Evolutionary conservation across 768 basidiomycete species (phyloP), one percentile per base, ranked within the genome.

Genomic region (Naganishia kalamii): DNA sequence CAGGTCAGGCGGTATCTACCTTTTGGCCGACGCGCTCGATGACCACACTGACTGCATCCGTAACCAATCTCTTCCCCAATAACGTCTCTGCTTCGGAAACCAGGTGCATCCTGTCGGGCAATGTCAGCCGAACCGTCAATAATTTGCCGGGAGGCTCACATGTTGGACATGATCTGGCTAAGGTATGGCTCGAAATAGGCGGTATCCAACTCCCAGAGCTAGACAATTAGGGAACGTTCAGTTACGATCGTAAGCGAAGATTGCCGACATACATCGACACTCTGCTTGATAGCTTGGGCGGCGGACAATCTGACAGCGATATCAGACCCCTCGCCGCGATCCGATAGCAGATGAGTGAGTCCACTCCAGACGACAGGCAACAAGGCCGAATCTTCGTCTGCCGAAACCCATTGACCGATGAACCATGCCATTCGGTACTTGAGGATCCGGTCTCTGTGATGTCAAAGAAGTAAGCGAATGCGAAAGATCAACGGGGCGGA

Each of bases 371-470:
- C 80, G 60, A 82, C 79, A 1, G 84, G 80, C 66, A 87, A 47
- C 40, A 71, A 80, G 21, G 83, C 77, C 68, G 85, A 85, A 64
- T 84, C 82, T 50, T 91, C 88, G 15, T 84, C 74, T 5, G 74
- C 70, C 3, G 70, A 81, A 35, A 91, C 82, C 88, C 90, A 92
- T 81, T 87, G 88, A 27, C 93, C 92, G 49, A 97, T 83, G 4
- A 97, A 80, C 92, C 92, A 96, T 0, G 93, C 92, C 69, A 97
- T 88, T 33, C 93, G 85, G n/a, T 92, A 85, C 77, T 97, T 94
- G 67, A 98, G 84, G 61, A 98, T 88, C 0, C 89, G 88, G 74
- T 88, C 91, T 64, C 92, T 94, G 63, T 30, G 44, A 11, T 43
- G 41, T 33, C 35, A 44, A 61, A 59, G 23, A n/a, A 33, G 49